Evolutionary conservation across 2,329 filamentous ascomycete genomes (phyloP).

Genomic region (Aspergillus tanneri): DNA sequence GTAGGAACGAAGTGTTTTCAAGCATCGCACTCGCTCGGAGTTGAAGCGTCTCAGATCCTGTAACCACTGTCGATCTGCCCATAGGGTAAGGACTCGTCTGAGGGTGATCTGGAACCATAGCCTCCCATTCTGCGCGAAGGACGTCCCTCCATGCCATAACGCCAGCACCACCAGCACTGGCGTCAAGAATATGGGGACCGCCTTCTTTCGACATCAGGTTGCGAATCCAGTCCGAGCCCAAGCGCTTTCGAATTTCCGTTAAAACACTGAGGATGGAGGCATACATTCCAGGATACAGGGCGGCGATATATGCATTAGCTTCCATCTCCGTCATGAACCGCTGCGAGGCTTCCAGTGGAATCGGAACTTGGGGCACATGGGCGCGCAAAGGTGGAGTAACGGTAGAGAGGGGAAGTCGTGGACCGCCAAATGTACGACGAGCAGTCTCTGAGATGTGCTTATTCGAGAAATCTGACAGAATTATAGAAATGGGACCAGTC

Average conservation of each 20-base stretch:
- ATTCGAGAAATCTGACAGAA: conserved; percentile 67
- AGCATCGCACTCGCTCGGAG: conserved; percentile 73
- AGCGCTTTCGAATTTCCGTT: conserved; percentile 59
- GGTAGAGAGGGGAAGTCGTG: conserved; percentile 72
- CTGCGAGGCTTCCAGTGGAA: conserved; percentile 57
- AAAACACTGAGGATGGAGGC: conserved; percentile 57
- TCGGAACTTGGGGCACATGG: conserved; percentile 55
- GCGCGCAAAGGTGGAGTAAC: conserved; percentile 60
- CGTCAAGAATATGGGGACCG: conserved; percentile 60
- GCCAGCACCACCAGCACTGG: conserved; percentile 61
- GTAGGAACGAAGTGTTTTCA: conserved; percentile 87
- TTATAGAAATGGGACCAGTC: conserved; percentile 64
- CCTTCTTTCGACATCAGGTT: conserved; percentile 55
- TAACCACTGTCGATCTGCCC: conserved; percentile 77
- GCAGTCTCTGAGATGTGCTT: conserved; percentile 74
- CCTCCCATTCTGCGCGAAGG: conserved; percentile 75
- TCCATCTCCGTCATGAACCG: conserved; percentile 61
- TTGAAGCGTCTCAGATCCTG: conserved; percentile 72
- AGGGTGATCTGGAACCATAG: conserved; percentile 54
- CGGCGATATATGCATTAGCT: conserved; percentile 58
- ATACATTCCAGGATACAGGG: conserved; percentile 62
- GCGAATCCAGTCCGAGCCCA: conserved; percentile 60
- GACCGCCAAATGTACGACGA: conserved; percentile 72
- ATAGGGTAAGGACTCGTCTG: conserved; percentile 43
- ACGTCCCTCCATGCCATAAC: conserved; percentile 68